phyloP scores from a whole-genome alignment of 257 asterid genomes.

The Solanum ahanhuiri region DNA sequence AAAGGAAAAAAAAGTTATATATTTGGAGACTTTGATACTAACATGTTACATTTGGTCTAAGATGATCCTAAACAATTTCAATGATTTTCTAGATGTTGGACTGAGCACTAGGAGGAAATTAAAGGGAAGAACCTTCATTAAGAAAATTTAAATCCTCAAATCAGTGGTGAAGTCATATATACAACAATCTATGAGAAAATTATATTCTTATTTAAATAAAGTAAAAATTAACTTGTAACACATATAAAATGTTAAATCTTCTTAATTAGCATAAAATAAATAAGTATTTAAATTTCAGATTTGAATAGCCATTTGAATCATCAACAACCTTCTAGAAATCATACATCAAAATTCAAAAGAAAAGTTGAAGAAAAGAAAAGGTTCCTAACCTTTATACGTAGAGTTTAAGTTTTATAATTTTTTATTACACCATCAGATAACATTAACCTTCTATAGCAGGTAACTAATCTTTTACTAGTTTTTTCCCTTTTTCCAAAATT shows the following conservation, averaged over 20 bases:
- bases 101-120: background rate
- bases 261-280: too few relatives aligned
- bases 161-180: background rate
- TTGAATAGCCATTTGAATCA: background rate
- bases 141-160: background rate
- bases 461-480: too few relatives aligned
- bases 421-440: too few relatives aligned
- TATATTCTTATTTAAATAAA: too few relatives aligned
- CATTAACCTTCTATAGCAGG: too few relatives aligned
- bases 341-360: background rate
- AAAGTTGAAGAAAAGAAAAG: too few relatives aligned
- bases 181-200: background rate
- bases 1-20: background rate
- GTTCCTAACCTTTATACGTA: background rate
- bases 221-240: background rate
- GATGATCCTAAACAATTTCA: background rate
- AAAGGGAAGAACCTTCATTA: background rate
- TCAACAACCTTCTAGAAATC: background rate
- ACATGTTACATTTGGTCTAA: background rate
- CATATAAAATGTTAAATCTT: too few relatives aligned
- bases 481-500: too few relatives aligned
- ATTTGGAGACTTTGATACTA: too few relatives aligned
- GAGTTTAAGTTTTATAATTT: too few relatives aligned
- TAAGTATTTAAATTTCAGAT: background rate
- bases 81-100: background rate